Evolutionary conservation across 1,139 yeast species (phyloP).

Genomic region (Meyerozyma sp.): DNA sequence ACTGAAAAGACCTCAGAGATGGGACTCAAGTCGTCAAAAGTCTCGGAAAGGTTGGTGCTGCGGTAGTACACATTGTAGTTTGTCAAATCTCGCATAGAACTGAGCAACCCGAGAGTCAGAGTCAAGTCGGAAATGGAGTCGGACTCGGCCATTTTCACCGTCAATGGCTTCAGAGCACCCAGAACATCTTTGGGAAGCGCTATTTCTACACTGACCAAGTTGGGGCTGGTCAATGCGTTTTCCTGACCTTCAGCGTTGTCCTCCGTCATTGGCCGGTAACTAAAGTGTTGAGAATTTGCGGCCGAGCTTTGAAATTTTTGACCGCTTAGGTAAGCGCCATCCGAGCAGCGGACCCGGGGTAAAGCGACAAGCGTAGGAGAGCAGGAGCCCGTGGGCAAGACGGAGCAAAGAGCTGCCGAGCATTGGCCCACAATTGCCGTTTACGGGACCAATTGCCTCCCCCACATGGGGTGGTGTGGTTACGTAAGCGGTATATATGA

Average conservation of each 20-base stretch:
- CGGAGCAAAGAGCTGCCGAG: no score
- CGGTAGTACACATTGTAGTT: constrained; percentile 46
- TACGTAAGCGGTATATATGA: not conserved
- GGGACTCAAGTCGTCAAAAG: constrained; percentile 29
- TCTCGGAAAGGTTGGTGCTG: constrained; percentile 28
- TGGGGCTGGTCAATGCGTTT: not conserved
- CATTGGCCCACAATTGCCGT: no score
- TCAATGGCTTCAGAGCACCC: constrained; percentile 18
- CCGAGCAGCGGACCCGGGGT: not conserved
- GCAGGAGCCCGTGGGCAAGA: no score
- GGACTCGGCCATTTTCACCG: constrained; percentile 19
- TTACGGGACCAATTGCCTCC: not conserved
- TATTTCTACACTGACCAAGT: constrained; percentile 22
- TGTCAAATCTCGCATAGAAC: constrained; percentile 56
- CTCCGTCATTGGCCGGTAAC: not conserved
- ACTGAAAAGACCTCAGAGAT: constrained; percentile 25
- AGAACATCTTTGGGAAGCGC: constrained; percentile 27
- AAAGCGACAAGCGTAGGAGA: no score
- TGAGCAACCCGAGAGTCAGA: constrained; percentile 51
- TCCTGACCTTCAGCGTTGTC: not conserved
- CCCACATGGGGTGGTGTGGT: not conserved
- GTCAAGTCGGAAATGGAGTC: constrained; percentile 57
- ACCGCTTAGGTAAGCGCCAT: not conserved
- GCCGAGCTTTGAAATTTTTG: not conserved
- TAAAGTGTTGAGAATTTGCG: not conserved